These are phyloP conservation scores for Serendipita indica DNA, from an alignment of 768 basidiomycete genomes.

Conservation along the genomic window DNA sequence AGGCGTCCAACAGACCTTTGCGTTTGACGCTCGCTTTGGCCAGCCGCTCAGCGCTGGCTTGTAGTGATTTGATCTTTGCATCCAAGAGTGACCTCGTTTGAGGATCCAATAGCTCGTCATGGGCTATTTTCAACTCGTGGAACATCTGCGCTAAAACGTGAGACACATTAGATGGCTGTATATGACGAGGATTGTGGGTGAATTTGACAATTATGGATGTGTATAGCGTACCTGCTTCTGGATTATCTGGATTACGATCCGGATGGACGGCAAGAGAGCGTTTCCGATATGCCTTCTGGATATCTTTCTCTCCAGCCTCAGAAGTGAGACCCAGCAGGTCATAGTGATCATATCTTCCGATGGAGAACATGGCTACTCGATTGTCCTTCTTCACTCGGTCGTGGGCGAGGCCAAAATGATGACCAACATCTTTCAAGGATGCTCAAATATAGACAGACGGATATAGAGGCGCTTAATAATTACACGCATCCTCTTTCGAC, in stretches of 20 bases:
- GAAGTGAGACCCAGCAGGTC: constrained; percentile 45
- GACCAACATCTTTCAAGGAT: too few species aligned
- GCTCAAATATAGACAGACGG: too few species aligned
- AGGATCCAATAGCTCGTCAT: constrained; percentile 69
- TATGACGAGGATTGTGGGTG: neutral
- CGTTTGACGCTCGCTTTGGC: constrained; percentile 56
- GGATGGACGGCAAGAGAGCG: constrained; percentile 77
- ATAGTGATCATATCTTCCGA: constrained; percentile 35
- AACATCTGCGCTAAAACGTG: constrained; percentile 47
- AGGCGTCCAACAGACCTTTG: constrained; percentile 57
- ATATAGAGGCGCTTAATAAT: too few species aligned
- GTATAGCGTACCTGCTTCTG: constrained; percentile 50
- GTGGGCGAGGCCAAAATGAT: too few species aligned
- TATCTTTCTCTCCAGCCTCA: constrained; percentile 63
- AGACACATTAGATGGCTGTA: neutral
- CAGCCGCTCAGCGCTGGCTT: constrained; percentile 55
- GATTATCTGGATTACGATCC: constrained; percentile 72
- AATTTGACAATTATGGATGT: neutral
- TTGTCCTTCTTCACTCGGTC: too few species aligned
- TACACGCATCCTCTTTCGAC: too few species aligned
- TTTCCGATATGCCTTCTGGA: constrained; percentile 64
- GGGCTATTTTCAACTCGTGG: constrained; percentile 69
- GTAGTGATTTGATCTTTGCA: constrained; percentile 56
- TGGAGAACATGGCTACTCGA: neutral
- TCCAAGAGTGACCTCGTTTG: constrained; percentile 64